Conservation (phyloP, 2,329 filamentous ascomycete species). For the Pseudogymnoascus verrucosus region DNA sequence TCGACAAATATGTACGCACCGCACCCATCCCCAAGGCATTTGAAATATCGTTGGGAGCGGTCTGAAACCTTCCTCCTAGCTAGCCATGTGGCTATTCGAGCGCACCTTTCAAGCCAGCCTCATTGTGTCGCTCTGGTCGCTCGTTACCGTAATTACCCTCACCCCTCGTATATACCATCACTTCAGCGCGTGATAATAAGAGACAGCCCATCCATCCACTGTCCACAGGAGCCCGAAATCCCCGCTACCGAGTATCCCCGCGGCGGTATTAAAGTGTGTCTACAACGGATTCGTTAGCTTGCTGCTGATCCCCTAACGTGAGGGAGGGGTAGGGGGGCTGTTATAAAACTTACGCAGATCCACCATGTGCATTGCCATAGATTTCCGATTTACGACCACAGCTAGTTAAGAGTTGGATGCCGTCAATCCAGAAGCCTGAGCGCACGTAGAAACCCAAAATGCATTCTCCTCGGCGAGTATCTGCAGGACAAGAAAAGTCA, state of each 20-base stretch:
- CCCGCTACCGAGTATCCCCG: conserved; percentile 84
- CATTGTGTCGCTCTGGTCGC: background rate
- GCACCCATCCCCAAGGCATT: background rate
- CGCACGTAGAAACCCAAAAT: conserved; percentile 80
- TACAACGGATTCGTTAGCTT: too few species aligned
- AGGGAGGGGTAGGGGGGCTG: background rate
- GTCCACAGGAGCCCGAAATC: conserved; percentile 70
- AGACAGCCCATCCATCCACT: conserved; percentile 80
- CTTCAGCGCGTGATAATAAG: conserved; percentile 65
- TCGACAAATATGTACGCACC: background rate
- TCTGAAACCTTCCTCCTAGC: background rate
- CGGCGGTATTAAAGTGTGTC: conserved; percentile 73
- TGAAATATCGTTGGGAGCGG: background rate
- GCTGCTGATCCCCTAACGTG: too few species aligned
- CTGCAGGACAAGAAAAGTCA: conserved; percentile 33
- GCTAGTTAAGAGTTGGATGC: conserved; percentile 81
- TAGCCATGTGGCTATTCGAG: background rate
- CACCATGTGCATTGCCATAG: conserved; percentile 74
- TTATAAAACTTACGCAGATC: conserved; percentile 61
- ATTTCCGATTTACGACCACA: conserved; percentile 76
- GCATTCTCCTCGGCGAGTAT: conserved; percentile 77
- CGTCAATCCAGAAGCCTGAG: conserved; percentile 77
- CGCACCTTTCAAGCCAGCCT: background rate
- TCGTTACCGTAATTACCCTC: background rate
- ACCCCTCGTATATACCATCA: background rate